Conservation (phyloP, 164 flowering plant species). For the Euptelea pleiosperma region DNA sequence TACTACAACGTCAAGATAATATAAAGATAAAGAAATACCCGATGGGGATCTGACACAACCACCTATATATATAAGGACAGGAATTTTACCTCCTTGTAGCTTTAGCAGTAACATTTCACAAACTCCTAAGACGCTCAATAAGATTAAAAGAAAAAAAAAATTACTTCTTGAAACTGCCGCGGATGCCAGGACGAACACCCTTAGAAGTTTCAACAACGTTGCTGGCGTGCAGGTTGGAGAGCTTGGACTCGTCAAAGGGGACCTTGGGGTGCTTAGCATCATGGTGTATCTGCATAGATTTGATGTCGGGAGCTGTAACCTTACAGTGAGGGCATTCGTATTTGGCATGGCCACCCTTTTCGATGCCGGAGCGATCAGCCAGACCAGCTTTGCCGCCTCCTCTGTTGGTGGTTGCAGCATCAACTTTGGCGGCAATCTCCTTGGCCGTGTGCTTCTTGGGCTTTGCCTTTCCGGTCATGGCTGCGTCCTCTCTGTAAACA, state of each 20-base stretch:
- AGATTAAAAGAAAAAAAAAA: too few relatives aligned
- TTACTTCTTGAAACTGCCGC: slow-evolving; percentile 33
- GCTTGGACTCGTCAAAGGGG: slow-evolving; percentile 54
- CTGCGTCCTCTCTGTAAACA: not conserved
- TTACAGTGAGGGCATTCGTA: slow-evolving; percentile 65
- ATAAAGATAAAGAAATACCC: too few relatives aligned
- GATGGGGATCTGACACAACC: too few relatives aligned
- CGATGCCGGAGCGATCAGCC: slow-evolving; percentile 43
- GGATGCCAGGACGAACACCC: slow-evolving; percentile 46
- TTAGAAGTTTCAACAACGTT: slow-evolving; percentile 25
- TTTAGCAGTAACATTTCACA: too few relatives aligned
- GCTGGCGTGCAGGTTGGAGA: slow-evolving; percentile 44
- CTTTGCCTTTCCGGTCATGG: slow-evolving; percentile 73
- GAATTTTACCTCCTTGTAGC: too few relatives aligned
- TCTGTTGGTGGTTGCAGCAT: slow-evolving; percentile 63
- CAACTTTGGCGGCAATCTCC: slow-evolving; percentile 36
- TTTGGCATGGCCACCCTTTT: slow-evolving; percentile 62
- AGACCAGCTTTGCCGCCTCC: slow-evolving; percentile 66
- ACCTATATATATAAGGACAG: too few relatives aligned
- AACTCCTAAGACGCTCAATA: too few relatives aligned
- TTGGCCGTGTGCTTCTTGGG: slow-evolving; percentile 75
- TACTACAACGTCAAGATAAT: too few relatives aligned
- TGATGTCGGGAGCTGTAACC: slow-evolving; percentile 52
- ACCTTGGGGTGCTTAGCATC: slow-evolving; percentile 61
- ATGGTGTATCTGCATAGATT: slow-evolving; percentile 67